Evolutionary conservation across 768 basidiomycete genomes (phyloP), one percentile per base, ranked within the genome.

Genomic region (Lactarius sanguifluus): DNA sequence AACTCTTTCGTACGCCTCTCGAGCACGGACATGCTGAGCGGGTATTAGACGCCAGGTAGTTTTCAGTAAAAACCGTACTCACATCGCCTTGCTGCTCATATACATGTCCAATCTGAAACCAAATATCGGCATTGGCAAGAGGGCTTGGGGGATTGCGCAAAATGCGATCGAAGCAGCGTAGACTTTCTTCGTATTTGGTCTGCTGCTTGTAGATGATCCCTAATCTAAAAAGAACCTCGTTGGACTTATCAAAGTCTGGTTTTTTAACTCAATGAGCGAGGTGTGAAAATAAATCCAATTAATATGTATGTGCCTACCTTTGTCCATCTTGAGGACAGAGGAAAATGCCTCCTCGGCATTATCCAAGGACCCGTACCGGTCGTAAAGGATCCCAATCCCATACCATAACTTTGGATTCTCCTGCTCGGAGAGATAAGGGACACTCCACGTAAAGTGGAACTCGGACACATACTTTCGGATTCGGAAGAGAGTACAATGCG

Each of bases 181-280:
- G 82, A 13, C 89, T 91, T 15, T 94, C 91, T 2, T 86, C 80
- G 72, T 94, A 98, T 79, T 98, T 98, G 72, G 91, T 88, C 75
- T 98, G 96, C 74, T 98, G 96, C 80, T 99, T 98, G 83, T 98
- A 98, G 68, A 99, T 99, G 74, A 99, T 98, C 41, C 97, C 97
- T 16, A 99, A 84, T 40, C 97, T 88, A 81, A 98, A 99, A 34
- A 96, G 88, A 69, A 99, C 98, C 75, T 99, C 97, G 75, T 98
- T 98, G 55, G 95, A 91, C 81, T 98, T 98, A 81, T 98, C 95
- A 71, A 98, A 99, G 75, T 95, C 96, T 88, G 82, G 73, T 71
- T 57, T 57, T 25, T 68, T 40, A 43, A 59, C 61, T n/a, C 20
- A 38, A 43, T 57, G 1, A 0, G 41, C 38, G 47, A 34, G 41